Evolutionary conservation across 192 early-diverging fungal genomes (phyloP).

Genomic region (Radiomyces spectabilis): DNA sequence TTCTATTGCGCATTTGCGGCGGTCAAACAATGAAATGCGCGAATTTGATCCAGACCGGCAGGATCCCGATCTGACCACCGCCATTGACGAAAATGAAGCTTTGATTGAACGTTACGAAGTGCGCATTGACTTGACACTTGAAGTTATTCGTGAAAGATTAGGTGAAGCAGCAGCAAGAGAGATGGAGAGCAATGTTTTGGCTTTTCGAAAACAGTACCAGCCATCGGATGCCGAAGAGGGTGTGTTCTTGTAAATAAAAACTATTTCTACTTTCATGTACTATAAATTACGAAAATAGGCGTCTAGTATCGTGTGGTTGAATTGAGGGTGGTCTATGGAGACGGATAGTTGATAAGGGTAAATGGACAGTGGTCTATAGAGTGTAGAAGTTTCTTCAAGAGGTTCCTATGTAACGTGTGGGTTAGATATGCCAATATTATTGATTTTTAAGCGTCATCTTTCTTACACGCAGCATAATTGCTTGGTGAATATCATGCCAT

Average conservation of each 20-base stretch:
- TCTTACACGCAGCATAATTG: not conserved
- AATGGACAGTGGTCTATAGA: not conserved
- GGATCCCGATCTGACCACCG: constrained; percentile 27
- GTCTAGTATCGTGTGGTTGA: too few species aligned
- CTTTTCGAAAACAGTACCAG: constrained; percentile 10
- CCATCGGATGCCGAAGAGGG: too few species aligned
- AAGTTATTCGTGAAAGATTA: constrained; percentile 18
- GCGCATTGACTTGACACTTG: constrained; percentile 15
- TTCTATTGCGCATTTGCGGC: constrained; percentile 25
- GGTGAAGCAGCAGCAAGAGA: constrained; percentile 22
- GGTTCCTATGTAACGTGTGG: not conserved
- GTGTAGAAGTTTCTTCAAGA: not conserved
- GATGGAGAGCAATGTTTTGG: constrained; percentile 14
- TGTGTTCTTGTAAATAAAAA: too few species aligned
- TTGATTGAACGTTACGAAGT: constrained; percentile 24
- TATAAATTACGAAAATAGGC: too few species aligned
- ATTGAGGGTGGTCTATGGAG: too few species aligned
- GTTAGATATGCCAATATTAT: not conserved
- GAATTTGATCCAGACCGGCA: constrained; percentile 24
- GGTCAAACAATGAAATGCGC: constrained; percentile 32
- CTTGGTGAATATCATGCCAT: not conserved
- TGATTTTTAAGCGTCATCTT: not conserved
- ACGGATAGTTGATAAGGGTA: not conserved
- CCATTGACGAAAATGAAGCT: constrained; percentile 27
- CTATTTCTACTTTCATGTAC: too few species aligned